Percentiles rank a stretch among this genome's conserved stretches.
phyloP scores from a whole-genome alignment of 768 basidiomycete species.

The Clavaria fumosa region DNA sequence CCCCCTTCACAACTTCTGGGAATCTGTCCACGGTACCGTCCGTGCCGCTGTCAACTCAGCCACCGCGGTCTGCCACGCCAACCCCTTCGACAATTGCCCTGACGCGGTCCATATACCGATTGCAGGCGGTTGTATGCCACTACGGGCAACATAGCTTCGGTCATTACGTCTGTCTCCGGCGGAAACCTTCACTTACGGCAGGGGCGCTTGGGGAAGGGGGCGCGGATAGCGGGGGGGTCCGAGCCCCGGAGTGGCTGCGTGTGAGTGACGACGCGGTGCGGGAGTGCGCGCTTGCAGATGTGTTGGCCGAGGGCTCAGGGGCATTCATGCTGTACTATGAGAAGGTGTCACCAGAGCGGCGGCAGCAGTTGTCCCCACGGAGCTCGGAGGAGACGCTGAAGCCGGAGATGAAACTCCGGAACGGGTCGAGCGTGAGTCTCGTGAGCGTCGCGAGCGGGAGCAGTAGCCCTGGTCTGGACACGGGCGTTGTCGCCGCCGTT shows the following conservation, averaged over 20 bases:
- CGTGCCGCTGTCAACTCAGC: conserved; percentile 52
- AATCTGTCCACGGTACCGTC: conserved; percentile 57
- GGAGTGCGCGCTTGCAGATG: conserved; percentile 60
- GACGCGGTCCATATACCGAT: conserved; percentile 67
- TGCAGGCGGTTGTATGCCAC: conserved; percentile 80
- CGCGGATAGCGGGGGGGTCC: conserved; percentile 20
- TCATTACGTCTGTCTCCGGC: conserved; percentile 84
- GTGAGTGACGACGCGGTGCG: conserved; percentile 76
- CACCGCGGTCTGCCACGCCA: conserved; percentile 37
- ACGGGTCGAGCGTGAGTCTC: conserved; percentile 33
- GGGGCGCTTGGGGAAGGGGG: conserved; percentile 27
- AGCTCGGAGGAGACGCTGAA: conserved; percentile 55
- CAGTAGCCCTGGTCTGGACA: not conserved
- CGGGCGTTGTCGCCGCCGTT: not conserved
- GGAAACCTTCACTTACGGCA: conserved; percentile 45
- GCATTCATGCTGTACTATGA: conserved; percentile 97
- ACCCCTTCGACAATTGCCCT: conserved; percentile 35
- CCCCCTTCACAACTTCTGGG: conserved; percentile 75
- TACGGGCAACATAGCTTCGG: conserved; percentile 88
- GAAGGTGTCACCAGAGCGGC: conserved; percentile 23
- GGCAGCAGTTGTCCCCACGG: conserved; percentile 14
- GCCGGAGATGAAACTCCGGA: conserved; percentile 22
- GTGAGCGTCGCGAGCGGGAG: conserved; percentile 21
- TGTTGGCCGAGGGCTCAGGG: conserved; percentile 53
- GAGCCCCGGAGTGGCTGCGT: conserved; percentile 61